These are phyloP conservation scores for Xylariaceae sp. DNA, from an alignment of 2,329 filamentous ascomycete species.

Conservation along the genomic window DNA sequence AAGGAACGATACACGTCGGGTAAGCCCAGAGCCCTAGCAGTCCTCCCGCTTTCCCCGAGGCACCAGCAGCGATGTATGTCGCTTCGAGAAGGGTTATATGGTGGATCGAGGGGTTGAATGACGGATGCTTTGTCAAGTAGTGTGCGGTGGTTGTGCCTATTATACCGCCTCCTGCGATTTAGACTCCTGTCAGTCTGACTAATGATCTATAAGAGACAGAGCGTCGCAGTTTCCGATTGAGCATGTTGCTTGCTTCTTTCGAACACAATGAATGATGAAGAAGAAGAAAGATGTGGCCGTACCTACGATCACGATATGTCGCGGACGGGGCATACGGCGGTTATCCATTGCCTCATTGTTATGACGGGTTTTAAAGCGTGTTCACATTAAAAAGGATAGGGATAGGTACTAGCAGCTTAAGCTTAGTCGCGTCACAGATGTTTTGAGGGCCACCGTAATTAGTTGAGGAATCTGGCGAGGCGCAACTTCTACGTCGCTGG, in stretches of 20 bases:
- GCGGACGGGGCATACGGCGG: slow-evolving; percentile 28
- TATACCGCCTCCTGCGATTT: slow-evolving; percentile 71
- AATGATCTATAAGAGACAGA: not conserved
- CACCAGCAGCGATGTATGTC: slow-evolving; percentile 77
- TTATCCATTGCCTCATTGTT: slow-evolving; percentile 27
- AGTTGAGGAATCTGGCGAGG: too few relatives aligned
- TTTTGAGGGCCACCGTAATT: too few relatives aligned
- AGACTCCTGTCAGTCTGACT: slow-evolving; percentile 10
- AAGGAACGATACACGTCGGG: slow-evolving; percentile 73
- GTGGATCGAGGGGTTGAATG: slow-evolving; percentile 70
- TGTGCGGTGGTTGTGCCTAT: slow-evolving; percentile 92
- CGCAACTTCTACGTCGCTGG: too few relatives aligned
- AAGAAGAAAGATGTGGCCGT: slow-evolving; percentile 13
- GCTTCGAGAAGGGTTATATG: slow-evolving; percentile 86
- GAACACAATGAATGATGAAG: too few relatives aligned
- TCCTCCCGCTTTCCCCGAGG: slow-evolving; percentile 91
- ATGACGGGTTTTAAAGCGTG: slow-evolving; percentile 27
- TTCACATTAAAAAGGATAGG: too few relatives aligned
- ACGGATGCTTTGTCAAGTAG: slow-evolving; percentile 80
- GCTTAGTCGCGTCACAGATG: too few relatives aligned
- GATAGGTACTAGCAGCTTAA: too few relatives aligned
- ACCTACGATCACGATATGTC: slow-evolving; percentile 33
- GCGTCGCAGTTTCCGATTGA: too few relatives aligned
- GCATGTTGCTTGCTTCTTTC: too few relatives aligned
- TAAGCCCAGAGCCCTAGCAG: slow-evolving; percentile 91